These are phyloP conservation scores for Epichloe amarillans DNA, from an alignment of 2,329 filamentous ascomycete species.

Conservation along the genomic window DNA sequence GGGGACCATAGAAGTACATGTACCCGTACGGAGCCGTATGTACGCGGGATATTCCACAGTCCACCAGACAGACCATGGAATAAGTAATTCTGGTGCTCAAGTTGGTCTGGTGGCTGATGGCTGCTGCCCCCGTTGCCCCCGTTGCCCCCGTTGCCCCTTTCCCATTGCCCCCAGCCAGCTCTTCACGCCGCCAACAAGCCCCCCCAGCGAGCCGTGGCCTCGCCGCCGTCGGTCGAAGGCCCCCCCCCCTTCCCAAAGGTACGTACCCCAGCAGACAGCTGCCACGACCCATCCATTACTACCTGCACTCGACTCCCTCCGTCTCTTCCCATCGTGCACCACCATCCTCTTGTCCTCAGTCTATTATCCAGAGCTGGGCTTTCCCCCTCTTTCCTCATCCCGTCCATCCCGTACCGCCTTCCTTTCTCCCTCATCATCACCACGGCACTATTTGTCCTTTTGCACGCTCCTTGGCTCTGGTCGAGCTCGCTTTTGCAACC, in stretches of 20 bases:
- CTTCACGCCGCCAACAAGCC: too few species aligned
- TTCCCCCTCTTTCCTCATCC: slow-evolving; percentile 11
- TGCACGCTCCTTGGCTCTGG: slow-evolving; percentile 26
- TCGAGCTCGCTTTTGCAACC: slow-evolving; percentile 14
- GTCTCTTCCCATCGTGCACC: slow-evolving; percentile 11
- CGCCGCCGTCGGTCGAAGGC: too few species aligned
- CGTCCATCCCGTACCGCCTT: slow-evolving; percentile 32
- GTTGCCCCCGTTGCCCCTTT: too few species aligned
- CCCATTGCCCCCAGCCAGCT: too few species aligned
- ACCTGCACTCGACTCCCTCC: not conserved
- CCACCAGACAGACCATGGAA: too few species aligned
- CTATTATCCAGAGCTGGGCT: slow-evolving; percentile 21
- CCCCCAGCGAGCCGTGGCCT: too few species aligned
- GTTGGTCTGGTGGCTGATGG: too few species aligned
- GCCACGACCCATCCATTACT: not conserved
- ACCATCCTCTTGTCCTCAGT: slow-evolving; percentile 13
- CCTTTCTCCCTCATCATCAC: slow-evolving; percentile 27
- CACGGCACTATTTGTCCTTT: slow-evolving; percentile 21
- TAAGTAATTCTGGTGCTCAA: too few species aligned
- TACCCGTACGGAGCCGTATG: too few species aligned
- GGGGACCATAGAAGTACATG: too few species aligned
- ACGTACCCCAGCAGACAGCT: not conserved
- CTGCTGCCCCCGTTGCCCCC: too few species aligned
- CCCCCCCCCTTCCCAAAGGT: not conserved
- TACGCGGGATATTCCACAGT: too few species aligned